phyloP scores from a whole-genome alignment of 2,329 filamentous ascomycete species.

The Botrytis medusae region DNA sequence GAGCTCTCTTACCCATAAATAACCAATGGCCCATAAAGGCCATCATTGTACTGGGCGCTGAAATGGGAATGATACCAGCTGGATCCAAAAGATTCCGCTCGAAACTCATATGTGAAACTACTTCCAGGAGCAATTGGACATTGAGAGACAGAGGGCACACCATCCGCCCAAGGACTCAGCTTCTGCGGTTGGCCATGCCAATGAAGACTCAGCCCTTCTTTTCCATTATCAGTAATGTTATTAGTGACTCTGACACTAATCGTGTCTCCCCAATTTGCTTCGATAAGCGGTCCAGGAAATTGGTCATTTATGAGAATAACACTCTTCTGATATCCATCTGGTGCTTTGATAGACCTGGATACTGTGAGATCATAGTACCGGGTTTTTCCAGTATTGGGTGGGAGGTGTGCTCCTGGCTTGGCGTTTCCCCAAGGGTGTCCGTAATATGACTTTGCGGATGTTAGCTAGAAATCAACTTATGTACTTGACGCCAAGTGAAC shows the following conservation, averaged over 20 bases:
- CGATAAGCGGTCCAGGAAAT: constrained; percentile 39
- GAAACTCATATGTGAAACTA: constrained; percentile 29
- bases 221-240: constrained; percentile 49
- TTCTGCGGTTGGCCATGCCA: constrained; percentile 50
- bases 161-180: constrained; percentile 40
- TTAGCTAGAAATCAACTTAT: background rate
- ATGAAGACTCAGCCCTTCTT: constrained; percentile 43
- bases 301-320: constrained; percentile 47
- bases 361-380: constrained; percentile 39
- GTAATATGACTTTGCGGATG: constrained; percentile 38
- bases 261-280: constrained; percentile 39
- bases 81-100: constrained; percentile 45
- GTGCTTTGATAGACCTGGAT: constrained; percentile 36
- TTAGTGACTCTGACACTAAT: constrained; percentile 68
- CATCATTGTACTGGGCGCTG: constrained; percentile 49
- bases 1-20: constrained; percentile 47
- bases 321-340: constrained; percentile 49
- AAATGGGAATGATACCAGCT: constrained; percentile 63
- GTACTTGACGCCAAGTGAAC: background rate
- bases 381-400: constrained; percentile 43
- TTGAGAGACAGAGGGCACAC: constrained; percentile 51
- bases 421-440: constrained; percentile 53
- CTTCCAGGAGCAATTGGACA: constrained; percentile 59
- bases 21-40: constrained; percentile 58
- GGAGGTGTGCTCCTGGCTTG: constrained; percentile 34